A percentile compares a stretch with the other conserved stretches of the same genome.
These are phyloP conservation scores for Hyaloscypha finlandica DNA, from an alignment of 495 filamentous ascomycete species.

Conservation along the genomic window DNA sequence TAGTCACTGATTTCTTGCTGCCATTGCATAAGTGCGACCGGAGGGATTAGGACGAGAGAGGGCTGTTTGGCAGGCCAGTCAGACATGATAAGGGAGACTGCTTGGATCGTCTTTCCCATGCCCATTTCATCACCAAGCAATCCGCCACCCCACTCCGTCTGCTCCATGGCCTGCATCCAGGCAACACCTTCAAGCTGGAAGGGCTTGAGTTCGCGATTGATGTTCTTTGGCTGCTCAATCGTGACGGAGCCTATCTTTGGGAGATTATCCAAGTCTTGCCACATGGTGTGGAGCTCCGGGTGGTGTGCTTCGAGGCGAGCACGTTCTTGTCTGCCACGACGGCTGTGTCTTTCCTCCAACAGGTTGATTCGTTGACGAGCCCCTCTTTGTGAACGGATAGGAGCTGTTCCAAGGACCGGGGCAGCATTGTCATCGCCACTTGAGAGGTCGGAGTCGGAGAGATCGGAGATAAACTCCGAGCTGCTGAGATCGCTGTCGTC, in stretches of 20 bases:
- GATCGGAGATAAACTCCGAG: neutral
- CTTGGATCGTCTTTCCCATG: slow-evolving; percentile 98
- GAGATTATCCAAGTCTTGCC: slow-evolving; percentile 69
- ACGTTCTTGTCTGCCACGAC: slow-evolving; percentile 35
- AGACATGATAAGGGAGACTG: slow-evolving; percentile 95
- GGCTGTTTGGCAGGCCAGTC: slow-evolving; percentile 83
- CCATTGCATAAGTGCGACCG: slow-evolving; percentile 97
- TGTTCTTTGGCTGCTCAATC: slow-evolving; percentile 74
- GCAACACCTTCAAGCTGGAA: slow-evolving; percentile 93
- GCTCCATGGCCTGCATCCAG: slow-evolving; percentile 91
- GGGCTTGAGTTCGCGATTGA: slow-evolving; percentile 79
- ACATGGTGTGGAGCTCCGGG: slow-evolving; percentile 79
- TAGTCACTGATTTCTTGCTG: slow-evolving; percentile 89
- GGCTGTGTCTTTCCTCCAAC: slow-evolving; percentile 23
- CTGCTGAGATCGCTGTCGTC: slow-evolving; percentile 16
- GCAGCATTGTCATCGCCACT: neutral
- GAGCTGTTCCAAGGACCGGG: slow-evolving; percentile 2
- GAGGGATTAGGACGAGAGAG: slow-evolving; percentile 87
- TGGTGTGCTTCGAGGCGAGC: slow-evolving; percentile 72
- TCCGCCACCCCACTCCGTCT: slow-evolving; percentile 81
- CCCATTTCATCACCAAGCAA: slow-evolving; percentile 96
- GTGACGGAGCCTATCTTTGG: slow-evolving; percentile 63
- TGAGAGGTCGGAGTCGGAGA: slow-evolving; percentile 7
- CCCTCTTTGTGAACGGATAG: slow-evolving; percentile 4
- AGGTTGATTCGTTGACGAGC: slow-evolving; percentile 35